Percentiles rank a stretch among this genome's conserved stretches.
Conservation (phyloP, 805 yeast genomes). For the Myxozyma sirexii region DNA sequence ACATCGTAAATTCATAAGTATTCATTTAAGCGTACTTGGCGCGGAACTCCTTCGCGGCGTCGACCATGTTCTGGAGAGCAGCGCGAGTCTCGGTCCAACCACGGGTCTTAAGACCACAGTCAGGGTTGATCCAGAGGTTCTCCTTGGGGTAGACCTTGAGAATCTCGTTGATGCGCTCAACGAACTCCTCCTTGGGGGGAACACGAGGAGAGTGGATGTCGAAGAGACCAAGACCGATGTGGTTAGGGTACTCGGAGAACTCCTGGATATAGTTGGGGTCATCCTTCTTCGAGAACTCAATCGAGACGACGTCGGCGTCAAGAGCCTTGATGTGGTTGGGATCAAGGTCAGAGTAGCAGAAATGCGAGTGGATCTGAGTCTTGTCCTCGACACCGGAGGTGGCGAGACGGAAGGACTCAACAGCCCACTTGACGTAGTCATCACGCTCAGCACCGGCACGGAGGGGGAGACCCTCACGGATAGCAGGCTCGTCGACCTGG, state of each 20-base stretch:
- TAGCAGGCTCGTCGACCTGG: conserved; percentile 99
- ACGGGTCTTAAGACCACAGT: conserved; percentile 99
- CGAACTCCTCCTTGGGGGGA: conserved; percentile 96
- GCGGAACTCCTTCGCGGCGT: conserved; percentile 96
- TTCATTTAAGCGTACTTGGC: conserved; percentile 47
- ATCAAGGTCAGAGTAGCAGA: conserved; percentile 99
- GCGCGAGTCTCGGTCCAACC: conserved; percentile 98
- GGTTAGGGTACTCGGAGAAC: conserved; percentile 98
- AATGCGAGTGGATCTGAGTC: conserved; percentile 99
- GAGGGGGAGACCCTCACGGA: conserved; percentile 99
- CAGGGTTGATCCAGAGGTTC: conserved; percentile 99
- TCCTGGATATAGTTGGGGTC: conserved; percentile 97
- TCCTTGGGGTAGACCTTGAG: conserved; percentile 96
- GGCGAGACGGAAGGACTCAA: conserved; percentile 98
- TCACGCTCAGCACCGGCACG: conserved; percentile 97
- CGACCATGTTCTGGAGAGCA: conserved; percentile 97
- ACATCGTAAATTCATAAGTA: conserved; percentile 9
- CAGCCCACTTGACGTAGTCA: conserved; percentile 98
- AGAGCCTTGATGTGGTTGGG: conserved; percentile 99
- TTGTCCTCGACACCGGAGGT: conserved; percentile 94
- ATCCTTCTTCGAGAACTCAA: conserved; percentile 99
- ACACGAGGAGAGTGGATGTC: conserved; percentile 99
- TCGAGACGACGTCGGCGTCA: conserved; percentile 99
- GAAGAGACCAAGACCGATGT: conserved; percentile 98
- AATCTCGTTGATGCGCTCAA: conserved; percentile 89